Conservation (phyloP, 768 basidiomycete species). For the Tricholoma sp. region DNA sequence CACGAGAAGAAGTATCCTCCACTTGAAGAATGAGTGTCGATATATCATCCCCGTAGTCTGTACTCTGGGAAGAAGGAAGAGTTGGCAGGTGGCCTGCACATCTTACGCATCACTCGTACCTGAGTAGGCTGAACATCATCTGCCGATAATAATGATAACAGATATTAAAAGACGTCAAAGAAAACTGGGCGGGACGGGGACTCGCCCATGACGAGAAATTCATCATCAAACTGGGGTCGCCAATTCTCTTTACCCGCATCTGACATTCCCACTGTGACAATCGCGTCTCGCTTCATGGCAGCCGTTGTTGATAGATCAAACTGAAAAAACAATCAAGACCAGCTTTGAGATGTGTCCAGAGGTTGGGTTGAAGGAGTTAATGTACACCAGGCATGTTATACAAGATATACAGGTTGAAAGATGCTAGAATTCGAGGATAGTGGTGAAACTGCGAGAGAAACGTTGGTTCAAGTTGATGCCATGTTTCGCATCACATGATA, state of each 20-base stretch:
- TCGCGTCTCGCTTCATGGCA: not conserved
- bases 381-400: not conserved
- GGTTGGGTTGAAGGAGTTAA: not conserved
- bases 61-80: not conserved
- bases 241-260: not conserved
- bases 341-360: not conserved
- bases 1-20: not conserved
- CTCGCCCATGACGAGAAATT: not conserved
- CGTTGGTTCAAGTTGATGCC: no score
- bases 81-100: not conserved
- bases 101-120: not conserved
- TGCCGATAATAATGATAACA: not conserved
- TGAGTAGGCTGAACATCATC: not conserved
- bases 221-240: not conserved
- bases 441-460: no score
- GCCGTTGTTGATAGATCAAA: not conserved
- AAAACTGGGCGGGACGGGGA: not conserved
- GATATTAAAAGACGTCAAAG: not conserved
- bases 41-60: slow-evolving; percentile 1
- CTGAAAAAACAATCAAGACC: not conserved
- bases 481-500: not conserved
- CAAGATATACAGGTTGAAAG: not conserved
- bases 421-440: no score
- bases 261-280: not conserved
- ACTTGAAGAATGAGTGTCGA: not conserved